Evolutionary conservation across 2,329 filamentous ascomycete genomes (phyloP), one percentile per base, ranked within the genome.

Genomic region (Furcasterigmium sp.): DNA sequence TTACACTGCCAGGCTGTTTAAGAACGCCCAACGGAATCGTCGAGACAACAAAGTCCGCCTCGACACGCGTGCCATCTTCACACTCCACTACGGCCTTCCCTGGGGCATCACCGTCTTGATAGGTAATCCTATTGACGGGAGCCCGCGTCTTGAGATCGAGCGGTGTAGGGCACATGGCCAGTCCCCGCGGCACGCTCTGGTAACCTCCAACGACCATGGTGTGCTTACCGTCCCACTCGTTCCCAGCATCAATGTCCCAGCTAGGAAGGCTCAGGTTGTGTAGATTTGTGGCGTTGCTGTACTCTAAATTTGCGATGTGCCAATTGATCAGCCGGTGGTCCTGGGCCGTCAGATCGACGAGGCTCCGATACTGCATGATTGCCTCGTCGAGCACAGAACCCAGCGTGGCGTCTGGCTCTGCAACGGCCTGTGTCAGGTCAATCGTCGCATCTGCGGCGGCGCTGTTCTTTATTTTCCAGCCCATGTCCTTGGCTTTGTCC

Each of bases 281-380:
- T 43, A 95, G 82, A 51, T 90, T 94, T 2, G 84, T 87, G 2
- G 93, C 93, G 61, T 97, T 98, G 49, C 91, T 94, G 59, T 98
- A 98, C 63, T 98, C 93, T 13, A 98, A 75, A 58, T 98, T 98
- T 51, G 94, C 94, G 61, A 96, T 86, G 63, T 98, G 94, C 93
- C 93, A 98, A 58, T 96, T 98, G 56, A 97, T 76, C 14, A 98
- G 72, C 37, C 93, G 81, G 63, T 95, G 84, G 56, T 98, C 93
- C 58, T 89, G 87, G 1, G 91, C 79, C 13, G 82, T 87, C 41
- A 98, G 68, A 46, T 95, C 84, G 21, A 97, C 76, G 39, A 98
- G 77, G 25, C 78, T 73, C 56, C 87, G 84, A 60, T 95, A 98
- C 61, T 97, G 91, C 15, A 76, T 76, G 47, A 98, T 83, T n/a